Evolutionary conservation across 768 basidiomycete genomes (phyloP).

Genomic region (Imleria badia): DNA sequence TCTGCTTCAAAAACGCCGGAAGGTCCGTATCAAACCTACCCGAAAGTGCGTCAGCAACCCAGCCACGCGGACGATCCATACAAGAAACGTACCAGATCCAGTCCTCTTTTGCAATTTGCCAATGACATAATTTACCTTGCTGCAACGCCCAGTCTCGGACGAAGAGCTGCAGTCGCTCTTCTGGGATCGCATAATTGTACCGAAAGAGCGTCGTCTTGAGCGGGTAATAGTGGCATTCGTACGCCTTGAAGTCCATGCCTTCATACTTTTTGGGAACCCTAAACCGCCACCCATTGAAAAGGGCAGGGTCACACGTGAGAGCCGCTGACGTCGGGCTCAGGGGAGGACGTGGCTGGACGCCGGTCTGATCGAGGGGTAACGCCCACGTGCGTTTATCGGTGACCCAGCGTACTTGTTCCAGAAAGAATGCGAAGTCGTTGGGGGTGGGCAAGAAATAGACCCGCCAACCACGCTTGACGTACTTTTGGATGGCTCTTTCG

Average conservation of each 20-base stretch:
- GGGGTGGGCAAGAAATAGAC: constrained; percentile 7
- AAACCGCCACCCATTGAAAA: constrained; percentile 23
- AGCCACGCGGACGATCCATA: no score
- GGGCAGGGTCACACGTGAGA: neutral
- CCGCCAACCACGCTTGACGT: constrained; percentile 37
- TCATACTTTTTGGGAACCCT: rapidly evolving
- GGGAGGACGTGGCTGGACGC: neutral
- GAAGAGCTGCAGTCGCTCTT: neutral
- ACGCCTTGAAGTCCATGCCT: neutral
- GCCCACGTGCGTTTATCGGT: constrained; percentile 25
- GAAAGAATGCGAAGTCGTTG: constrained; percentile 14
- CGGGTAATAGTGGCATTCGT: neutral
- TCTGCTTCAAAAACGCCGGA: no score
- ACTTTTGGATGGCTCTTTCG: constrained; percentile 31
- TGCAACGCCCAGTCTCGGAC: constrained; percentile 10
- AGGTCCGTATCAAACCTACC: no score
- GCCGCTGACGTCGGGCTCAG: neutral
- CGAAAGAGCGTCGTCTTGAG: constrained; percentile 25
- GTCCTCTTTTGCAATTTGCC: neutral
- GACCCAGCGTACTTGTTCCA: constrained; percentile 27
- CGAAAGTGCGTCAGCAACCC: no score
- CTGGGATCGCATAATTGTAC: constrained; percentile 24
- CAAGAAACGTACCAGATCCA: constrained; percentile 23
- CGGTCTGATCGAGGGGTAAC: neutral
- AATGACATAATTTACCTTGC: constrained; percentile 9